Evolutionary conservation across 495 filamentous ascomycete species (phyloP).

Genomic region (Articulospora tetracladia): DNA sequence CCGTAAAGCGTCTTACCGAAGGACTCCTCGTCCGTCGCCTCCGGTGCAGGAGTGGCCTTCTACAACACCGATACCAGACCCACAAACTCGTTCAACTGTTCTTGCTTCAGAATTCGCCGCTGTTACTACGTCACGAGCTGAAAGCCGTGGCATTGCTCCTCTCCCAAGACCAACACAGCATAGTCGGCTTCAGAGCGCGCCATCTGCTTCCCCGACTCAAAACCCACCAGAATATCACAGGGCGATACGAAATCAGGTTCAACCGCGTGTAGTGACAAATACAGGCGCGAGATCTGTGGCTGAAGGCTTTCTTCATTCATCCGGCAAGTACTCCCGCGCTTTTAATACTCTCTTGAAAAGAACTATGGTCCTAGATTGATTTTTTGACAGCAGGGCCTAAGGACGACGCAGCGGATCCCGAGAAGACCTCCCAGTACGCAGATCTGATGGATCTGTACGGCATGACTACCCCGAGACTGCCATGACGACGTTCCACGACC

Average conservation of each 20-base stretch:
- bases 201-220: background rate
- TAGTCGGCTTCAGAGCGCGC: background rate
- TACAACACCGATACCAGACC: too few species aligned
- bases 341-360: slow-evolving; percentile 3
- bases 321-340: slow-evolving; percentile 16
- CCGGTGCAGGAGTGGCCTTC: too few species aligned
- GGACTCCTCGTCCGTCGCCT: too few species aligned
- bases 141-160: background rate
- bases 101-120: too few species aligned
- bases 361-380: slow-evolving; percentile 23
- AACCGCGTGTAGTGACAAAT: background rate
- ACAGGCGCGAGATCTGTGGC: background rate
- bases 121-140: background rate
- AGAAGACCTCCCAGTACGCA: too few species aligned
- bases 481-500: too few species aligned
- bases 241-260: background rate
- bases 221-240: background rate
- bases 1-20: too few species aligned
- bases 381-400: too few species aligned
- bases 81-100: too few species aligned
- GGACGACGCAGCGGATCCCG: too few species aligned
- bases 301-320: background rate
- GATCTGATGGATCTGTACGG: too few species aligned
- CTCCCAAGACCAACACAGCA: background rate
- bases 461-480: too few species aligned